Evolutionary conservation across 73 alveolate species (phyloP), one percentile per base, ranked within the genome.

Genomic region (Paraurostyla sp.): DNA sequence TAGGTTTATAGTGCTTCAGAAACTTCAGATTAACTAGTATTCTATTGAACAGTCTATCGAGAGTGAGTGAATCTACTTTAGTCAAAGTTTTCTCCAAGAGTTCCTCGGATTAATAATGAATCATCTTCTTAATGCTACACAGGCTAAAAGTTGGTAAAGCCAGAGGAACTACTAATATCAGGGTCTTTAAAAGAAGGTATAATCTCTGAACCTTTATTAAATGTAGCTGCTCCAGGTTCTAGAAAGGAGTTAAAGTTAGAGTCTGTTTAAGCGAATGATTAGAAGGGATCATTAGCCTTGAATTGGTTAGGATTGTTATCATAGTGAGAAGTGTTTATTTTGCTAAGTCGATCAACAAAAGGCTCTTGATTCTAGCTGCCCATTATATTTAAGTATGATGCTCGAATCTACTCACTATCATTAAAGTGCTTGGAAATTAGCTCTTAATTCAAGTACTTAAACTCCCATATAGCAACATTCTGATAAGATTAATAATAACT

Each of bases 301-400:
- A 56, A 56, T 23, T 16, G 38, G 23, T 23, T 13, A 15, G 11
- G 23, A 13, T 56, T 56, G 73, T 56, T 16, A 23, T 13, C 23
- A 16, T 23, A 9, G 11, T 11, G 9, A 49, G n/a, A 23, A 6
- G 54, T 22, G 4, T 75, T 11, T 22, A 48, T 75, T 75, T 38
- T 75, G 27, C 51, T 75, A 22, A 43, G 7, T 46, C 73, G 16
- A 4, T 75, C 65, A 35, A 2, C 11, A 46, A 75, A 46, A 22
- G 87, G 73, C 75, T 75, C 62, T 22, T 22, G 4, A 4, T 75
- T 75, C 7, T 46, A 25, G 4, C 69, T 75, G 6, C 87, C 60
- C 62, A 75, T 43, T 20, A 75, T 48, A 23, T 75, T 48, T 0
- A 43, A 13, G 33, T 75, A 75, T 13, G 57, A 22, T 22, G 32